Base-by-base conservation (phyloP, 805 yeast species). In the Blastobotrys muscicola region DNA sequence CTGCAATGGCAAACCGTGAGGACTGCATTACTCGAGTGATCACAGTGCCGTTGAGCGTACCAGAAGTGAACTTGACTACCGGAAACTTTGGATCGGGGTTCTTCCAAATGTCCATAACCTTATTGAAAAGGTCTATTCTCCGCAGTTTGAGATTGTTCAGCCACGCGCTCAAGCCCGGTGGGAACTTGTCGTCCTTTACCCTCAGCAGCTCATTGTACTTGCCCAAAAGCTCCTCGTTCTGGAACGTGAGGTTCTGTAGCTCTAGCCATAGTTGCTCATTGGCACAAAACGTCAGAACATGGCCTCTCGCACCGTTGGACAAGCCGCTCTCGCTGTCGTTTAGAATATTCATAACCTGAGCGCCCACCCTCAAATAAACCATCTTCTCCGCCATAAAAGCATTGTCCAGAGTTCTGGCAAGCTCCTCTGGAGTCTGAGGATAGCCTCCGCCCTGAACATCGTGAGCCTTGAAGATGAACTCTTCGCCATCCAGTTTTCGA, bases 251-350 rank as follows among this genome's bases (percentile, higher is more conserved):
- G 26, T 14, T 32, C 11, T 10, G 11, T 12, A 39, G 14, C n/a
- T 32, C 39, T 8, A 29, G 12, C 42, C 26, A 36, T 16, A 16
- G 29, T 23, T 14, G 35, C 29, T 50, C 55, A 20, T 20, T 20
- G 26, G 47, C 44, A 41, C 71, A 59, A 49, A 82, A 79, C 33
- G 74, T 72, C 10, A 74, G 48, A 3, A 92, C 82, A 29, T 70
- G 73, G 0, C 98, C 98, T 34, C 87, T 69, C 0, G 95, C 76
- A 1, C 99, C 98, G 64, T 92, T 92, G 30, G 90, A 97, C 38
- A 92, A 65, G 2, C 65, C 60, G 8, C 76, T 80, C 43, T 80
- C 83, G 6, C 51, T 39, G 14, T 47, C 23, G 59, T 92, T 92
- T 51, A 80, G 80, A 47, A 89, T 63, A 65, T 85, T 76, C 87